Conservation (phyloP, 768 basidiomycete species). For the Suillus spraguei region DNA sequence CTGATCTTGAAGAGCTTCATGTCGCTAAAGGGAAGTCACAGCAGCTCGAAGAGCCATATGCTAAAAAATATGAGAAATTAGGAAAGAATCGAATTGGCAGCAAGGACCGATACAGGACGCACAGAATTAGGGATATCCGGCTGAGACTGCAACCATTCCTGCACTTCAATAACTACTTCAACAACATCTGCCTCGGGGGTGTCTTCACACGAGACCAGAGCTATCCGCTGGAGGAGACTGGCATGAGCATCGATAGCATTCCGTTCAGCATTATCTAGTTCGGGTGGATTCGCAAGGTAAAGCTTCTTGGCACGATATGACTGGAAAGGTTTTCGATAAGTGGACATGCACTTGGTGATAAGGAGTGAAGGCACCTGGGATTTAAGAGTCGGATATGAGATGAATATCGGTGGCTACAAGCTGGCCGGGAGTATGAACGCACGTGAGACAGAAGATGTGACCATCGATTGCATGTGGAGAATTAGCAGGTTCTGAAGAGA, state of each 20-base stretch:
- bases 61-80: conserved; percentile 31
- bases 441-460: conserved; percentile 74
- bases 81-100: not conserved
- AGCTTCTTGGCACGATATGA: conserved; percentile 63
- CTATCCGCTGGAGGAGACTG: conserved; percentile 37
- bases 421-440: conserved; percentile 33
- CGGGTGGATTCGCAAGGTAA: conserved; percentile 57
- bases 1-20: conserved; percentile 39
- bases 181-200: conserved; percentile 35
- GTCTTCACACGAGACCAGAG: conserved; percentile 37
- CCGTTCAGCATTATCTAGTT: conserved; percentile 35
- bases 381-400: conserved; percentile 11
- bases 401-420: conserved; percentile 3
- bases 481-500: conserved; percentile 49
- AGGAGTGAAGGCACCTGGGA: conserved; percentile 57
- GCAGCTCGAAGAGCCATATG: conserved; percentile 33
- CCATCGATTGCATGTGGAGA: conserved; percentile 75
- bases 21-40: conserved; percentile 39
- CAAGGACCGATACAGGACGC: conserved; percentile 16
- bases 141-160: conserved; percentile 50
- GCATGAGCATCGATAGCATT: conserved; percentile 46
- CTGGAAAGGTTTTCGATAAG: conserved; percentile 65
- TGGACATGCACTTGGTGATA: conserved; percentile 58
- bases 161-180: conserved; percentile 48
- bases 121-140: conserved; percentile 41